A percentile compares a stretch with the other conserved stretches of the same genome.
These are phyloP conservation scores for Danielia oregonensis DNA, from an alignment of 805 yeast species.

Conservation along the genomic window DNA sequence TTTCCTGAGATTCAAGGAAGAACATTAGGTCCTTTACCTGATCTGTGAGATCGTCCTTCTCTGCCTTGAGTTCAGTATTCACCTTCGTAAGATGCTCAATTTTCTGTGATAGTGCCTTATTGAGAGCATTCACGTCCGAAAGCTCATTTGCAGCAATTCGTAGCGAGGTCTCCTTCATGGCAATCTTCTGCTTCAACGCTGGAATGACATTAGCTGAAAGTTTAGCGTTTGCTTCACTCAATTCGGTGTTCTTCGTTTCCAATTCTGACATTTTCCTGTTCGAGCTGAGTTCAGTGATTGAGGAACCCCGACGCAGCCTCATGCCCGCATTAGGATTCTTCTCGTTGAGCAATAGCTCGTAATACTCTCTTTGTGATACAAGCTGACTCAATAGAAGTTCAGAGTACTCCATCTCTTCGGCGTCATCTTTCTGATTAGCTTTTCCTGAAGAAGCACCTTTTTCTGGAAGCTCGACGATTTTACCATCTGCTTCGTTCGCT, in stretches of 20 bases:
- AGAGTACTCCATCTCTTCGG: constrained; percentile 59
- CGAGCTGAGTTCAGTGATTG: constrained; percentile 6
- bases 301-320: constrained; percentile 12
- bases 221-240: constrained; percentile 16
- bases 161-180: constrained; percentile 27
- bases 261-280: constrained; percentile 16
- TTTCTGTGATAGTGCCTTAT: constrained; percentile 37
- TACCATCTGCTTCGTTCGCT: constrained; percentile 85
- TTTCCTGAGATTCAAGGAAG: constrained; percentile 67
- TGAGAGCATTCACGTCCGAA: constrained; percentile 28
- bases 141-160: constrained; percentile 28
- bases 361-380: constrained; percentile 82
- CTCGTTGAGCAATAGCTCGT: constrained; percentile 46
- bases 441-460: constrained; percentile 15
- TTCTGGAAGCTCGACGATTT: constrained; percentile 69
- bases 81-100: constrained; percentile 17
- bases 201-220: constrained; percentile 29
- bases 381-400: constrained; percentile 73
- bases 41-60: constrained; percentile 51
- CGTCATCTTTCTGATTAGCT: constrained; percentile 4
- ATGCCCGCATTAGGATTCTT: constrained; percentile 10
- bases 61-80: constrained; percentile 26
- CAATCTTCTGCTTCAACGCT: constrained; percentile 28
- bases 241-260: constrained; percentile 28
- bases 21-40: constrained; percentile 80